These are phyloP conservation scores for Phytopythium kandeliae DNA, from an alignment of 352 stramenopile genomes.

Conservation along the genomic window DNA sequence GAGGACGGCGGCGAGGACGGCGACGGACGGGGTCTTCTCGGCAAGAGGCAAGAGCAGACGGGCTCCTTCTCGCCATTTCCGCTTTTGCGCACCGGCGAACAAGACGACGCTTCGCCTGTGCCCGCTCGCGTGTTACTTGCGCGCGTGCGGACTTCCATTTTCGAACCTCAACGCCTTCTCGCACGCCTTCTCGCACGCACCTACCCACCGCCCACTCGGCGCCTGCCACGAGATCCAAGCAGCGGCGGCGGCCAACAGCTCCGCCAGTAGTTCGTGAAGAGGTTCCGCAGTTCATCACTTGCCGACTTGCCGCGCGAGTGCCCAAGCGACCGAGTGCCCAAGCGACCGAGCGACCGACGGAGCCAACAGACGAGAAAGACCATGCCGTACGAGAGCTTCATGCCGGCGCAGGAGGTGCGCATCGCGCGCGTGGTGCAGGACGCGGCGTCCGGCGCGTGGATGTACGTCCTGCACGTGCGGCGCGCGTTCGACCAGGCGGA, in stretches of 20 bases:
- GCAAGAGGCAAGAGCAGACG: slow-evolving; percentile 1
- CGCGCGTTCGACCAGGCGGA: slow-evolving; percentile 29
- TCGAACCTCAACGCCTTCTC: slow-evolving; percentile 2
- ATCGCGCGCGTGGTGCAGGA: slow-evolving; percentile 75
- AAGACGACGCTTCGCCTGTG: neutral
- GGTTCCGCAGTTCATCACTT: too few species aligned
- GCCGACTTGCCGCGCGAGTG: too few species aligned
- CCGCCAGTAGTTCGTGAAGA: too few species aligned
- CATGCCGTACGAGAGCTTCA: slow-evolving; percentile 81
- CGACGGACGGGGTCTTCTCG: too few species aligned
- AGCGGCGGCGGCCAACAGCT: too few species aligned
- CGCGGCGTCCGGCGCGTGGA: slow-evolving; percentile 52
- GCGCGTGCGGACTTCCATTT: slow-evolving; percentile 1
- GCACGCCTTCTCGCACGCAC: too few species aligned
- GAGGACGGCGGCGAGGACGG: too few species aligned
- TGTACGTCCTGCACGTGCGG: slow-evolving; percentile 64
- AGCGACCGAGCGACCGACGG: too few species aligned
- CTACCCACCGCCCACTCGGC: too few species aligned
- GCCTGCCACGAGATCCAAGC: too few species aligned
- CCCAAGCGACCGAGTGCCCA: too few species aligned
- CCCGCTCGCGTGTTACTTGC: neutral
- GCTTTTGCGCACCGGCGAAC: neutral
- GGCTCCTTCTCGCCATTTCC: neutral
- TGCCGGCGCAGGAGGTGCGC: slow-evolving; percentile 47
- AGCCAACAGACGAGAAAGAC: neutral